A percentile compares a stretch with the other conserved stretches of the same genome.
Conservation (phyloP, 2,329 filamentous ascomycete genomes). For the Cladosporium sp. region DNA sequence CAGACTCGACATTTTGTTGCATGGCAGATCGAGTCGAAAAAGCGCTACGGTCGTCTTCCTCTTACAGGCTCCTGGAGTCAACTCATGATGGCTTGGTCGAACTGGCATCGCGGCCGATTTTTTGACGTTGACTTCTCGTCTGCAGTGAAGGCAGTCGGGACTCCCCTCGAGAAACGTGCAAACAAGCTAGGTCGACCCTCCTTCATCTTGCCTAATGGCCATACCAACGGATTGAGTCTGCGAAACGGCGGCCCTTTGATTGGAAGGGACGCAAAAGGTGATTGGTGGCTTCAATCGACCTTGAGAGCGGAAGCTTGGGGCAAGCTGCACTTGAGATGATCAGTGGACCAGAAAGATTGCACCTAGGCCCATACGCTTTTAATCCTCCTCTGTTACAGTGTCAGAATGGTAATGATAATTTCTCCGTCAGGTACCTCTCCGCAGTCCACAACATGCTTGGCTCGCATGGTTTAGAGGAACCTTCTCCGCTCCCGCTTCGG, state of each 20-base stretch:
- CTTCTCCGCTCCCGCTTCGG: too few relatives aligned
- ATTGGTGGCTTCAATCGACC: slow-evolving; percentile 15
- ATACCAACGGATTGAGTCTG: slow-evolving; percentile 2
- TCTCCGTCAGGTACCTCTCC: too few relatives aligned
- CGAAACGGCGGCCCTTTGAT: slow-evolving; percentile 13
- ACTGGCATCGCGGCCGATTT: slow-evolving; percentile 15
- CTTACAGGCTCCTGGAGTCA: slow-evolving; percentile 1
- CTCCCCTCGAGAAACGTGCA: slow-evolving; percentile 3
- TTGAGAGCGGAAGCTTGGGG: slow-evolving; percentile 9
- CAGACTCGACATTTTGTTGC: slow-evolving; percentile 12
- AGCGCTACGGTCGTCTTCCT: background rate
- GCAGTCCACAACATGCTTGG: too few relatives aligned
- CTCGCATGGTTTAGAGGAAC: too few relatives aligned
- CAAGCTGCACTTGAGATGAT: too few relatives aligned
- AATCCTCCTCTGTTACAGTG: too few relatives aligned
- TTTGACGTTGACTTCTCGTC: slow-evolving; percentile 15
- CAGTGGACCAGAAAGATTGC: too few relatives aligned
- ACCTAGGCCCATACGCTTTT: too few relatives aligned
- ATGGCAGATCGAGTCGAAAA: slow-evolving; percentile 4
- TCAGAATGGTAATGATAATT: too few relatives aligned
- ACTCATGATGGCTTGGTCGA: slow-evolving; percentile 8
- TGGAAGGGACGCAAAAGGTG: slow-evolving; percentile 12
- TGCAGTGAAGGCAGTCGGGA: slow-evolving; percentile 10
- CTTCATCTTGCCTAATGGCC: slow-evolving; percentile 9
- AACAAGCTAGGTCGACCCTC: slow-evolving; percentile 12